Conservation (phyloP, 768 basidiomycete genomes). For the Mycena epipterygia region DNA sequence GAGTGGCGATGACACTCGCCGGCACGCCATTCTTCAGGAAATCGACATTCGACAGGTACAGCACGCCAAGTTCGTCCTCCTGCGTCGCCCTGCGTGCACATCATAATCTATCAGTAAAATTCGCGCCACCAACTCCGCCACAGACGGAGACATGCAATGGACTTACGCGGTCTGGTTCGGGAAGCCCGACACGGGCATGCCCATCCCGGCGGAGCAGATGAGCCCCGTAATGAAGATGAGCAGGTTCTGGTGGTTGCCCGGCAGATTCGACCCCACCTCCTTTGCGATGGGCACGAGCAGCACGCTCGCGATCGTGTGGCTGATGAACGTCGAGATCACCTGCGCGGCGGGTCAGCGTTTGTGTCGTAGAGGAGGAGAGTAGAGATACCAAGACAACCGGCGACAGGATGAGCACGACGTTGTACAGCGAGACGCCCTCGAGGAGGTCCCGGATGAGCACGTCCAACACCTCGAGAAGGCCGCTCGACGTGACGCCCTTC, state of each 20-base stretch:
- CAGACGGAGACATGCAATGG: constrained; percentile 27
- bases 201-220: constrained; percentile 97
- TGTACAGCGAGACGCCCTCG: constrained; percentile 72
- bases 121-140: not conserved
- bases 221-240: constrained; percentile 95
- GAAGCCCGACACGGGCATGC: constrained; percentile 99
- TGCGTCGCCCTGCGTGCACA: constrained; percentile 79
- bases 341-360: constrained; percentile 41
- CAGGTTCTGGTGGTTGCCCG: constrained; percentile 77
- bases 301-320: constrained; percentile 96
- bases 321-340: constrained; percentile 95
- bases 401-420: constrained; percentile 79
- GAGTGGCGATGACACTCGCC: constrained; percentile 89
- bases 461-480: constrained; percentile 87
- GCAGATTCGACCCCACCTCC: constrained; percentile 87
- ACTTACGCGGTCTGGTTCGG: constrained; percentile 97
- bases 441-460: constrained; percentile 69
- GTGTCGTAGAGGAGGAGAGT: constrained; percentile 31
- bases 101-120: constrained; percentile 21
- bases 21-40: constrained; percentile 96
- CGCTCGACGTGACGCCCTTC: constrained; percentile 91
- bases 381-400: constrained; percentile 72
- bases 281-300: constrained; percentile 97
- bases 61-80: constrained; percentile 93
- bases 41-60: constrained; percentile 88